Conservation (phyloP, 306 rosid genomes). For the Quillaja saponaria region DNA sequence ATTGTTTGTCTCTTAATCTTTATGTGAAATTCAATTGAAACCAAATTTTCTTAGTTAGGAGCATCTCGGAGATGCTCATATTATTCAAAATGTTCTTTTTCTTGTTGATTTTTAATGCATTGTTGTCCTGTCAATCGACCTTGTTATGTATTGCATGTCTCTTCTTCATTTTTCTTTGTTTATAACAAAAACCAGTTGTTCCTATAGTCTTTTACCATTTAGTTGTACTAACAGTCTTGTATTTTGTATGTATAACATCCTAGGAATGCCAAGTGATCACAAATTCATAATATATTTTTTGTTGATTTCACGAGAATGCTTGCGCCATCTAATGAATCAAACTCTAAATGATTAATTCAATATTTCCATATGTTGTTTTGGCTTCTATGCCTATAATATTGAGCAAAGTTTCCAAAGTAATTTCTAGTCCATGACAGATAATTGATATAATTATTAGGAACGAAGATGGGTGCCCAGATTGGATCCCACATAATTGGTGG, state of each 20-base stretch:
- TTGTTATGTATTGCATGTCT: neutral
- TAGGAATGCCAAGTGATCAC: too few species aligned
- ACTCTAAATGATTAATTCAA: neutral
- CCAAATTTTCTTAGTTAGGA: slow-evolving; percentile 20
- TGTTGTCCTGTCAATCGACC: slow-evolving; percentile 7
- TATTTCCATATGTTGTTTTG: neutral
- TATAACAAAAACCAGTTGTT: neutral
- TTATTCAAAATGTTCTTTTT: slow-evolving; percentile 9
- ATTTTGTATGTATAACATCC: too few species aligned
- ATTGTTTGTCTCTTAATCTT: slow-evolving; percentile 7
- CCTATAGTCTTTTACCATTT: neutral
- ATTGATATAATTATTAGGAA: too few species aligned
- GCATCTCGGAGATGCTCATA: slow-evolving; percentile 9
- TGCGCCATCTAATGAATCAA: neutral
- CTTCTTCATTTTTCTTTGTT: too few species aligned
- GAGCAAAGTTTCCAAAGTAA: too few species aligned
- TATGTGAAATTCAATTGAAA: slow-evolving; percentile 13
- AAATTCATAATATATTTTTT: too few species aligned
- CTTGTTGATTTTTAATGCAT: slow-evolving; percentile 3
- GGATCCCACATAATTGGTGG: too few species aligned
- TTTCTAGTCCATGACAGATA: too few species aligned
- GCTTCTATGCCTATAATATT: neutral
- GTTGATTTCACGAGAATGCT: neutral
- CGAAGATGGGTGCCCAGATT: too few species aligned
- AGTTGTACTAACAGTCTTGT: too few species aligned